Evolutionary conservation across 371 early-diverging fungal genomes (phyloP).

Genomic region (Circinella umbellata): DNA sequence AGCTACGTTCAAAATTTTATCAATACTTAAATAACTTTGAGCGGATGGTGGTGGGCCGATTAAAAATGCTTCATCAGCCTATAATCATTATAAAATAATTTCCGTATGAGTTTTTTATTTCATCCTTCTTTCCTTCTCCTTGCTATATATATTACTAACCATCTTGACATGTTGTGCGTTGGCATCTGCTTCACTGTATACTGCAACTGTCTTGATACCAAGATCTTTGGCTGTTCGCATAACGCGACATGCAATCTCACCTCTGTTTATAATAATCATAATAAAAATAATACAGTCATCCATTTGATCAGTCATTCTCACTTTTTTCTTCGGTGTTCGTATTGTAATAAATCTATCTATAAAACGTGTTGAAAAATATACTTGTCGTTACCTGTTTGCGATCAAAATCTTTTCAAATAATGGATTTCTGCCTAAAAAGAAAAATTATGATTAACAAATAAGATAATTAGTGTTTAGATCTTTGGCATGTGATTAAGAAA

Average conservation of each 20-base stretch:
- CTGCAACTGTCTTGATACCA: conserved; percentile 95
- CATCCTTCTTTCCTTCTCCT: too few species aligned
- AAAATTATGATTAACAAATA: background rate
- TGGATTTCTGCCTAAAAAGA: conserved; percentile 61
- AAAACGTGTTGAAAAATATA: background rate
- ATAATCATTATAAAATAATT: conserved; percentile 3
- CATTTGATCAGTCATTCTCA: background rate
- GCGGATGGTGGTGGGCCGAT: conserved; percentile 89
- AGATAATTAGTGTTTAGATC: background rate
- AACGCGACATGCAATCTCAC: conserved; percentile 91
- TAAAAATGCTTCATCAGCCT: conserved; percentile 93
- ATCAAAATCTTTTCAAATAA: conserved; percentile 87
- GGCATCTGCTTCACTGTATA: conserved; percentile 93
- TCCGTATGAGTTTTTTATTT: background rate
- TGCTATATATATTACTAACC: conserved; percentile 37
- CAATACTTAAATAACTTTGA: conserved; percentile 86
- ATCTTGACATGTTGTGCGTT: conserved; percentile 82
- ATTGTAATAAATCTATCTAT: too few species aligned
- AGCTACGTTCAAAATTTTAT: conserved; percentile 87
- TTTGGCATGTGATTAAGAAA: background rate
- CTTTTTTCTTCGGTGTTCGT: background rate
- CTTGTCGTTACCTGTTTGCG: conserved; percentile 71
- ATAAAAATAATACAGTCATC: background rate
- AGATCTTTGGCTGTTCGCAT: conserved; percentile 86
- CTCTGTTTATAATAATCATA: conserved; percentile 38